Evolutionary conservation across 257 asterid genomes (phyloP), one percentile per base, ranked within the genome.

Genomic region (Verbena officinalis): DNA sequence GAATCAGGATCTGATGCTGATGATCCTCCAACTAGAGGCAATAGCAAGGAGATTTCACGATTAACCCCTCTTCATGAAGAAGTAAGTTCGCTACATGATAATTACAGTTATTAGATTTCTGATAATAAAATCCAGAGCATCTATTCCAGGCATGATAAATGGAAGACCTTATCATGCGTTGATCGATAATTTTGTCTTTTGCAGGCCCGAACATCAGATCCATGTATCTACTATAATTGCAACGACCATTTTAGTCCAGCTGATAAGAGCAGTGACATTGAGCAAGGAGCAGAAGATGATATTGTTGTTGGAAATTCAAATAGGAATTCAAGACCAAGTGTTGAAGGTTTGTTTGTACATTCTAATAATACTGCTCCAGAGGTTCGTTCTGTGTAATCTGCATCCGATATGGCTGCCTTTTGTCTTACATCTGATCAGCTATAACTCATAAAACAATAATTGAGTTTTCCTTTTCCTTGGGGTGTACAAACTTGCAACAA

Each of bases 181-280:
- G 39, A 61, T 56, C 73, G 65, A 59, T 68, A 52, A 44, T 24
- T 30, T 30, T 65, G 44, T 50, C 65, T 63, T 67, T 15, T 64
- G 51, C 83, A 92, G 97, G 88, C 81, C 64, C 74, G 73, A 63
- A 60, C 74, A 66, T 77, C 90, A 57, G 95, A 85, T 68, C 74
- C 84, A 38, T 83, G 88, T 38, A 59, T 78, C 65, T 89, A 79
- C 79, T 87, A 86, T 55, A 89, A 84, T 71, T 89, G 95, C 30
- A 78, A 85, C 39, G 97, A 89, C 71, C 85, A 80, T 43, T 80
- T 84, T 64, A 74, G 74, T 58, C 80, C 75, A 68, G 79, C 60
- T 55, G 79, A 77, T 59, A 72, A 74, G 71, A 80, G 64, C 64
- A 46, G 56, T 67, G 73, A 70, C 56, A 63, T 62, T 69, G 89